Evolutionary conservation across 768 basidiomycete species (phyloP), one percentile per base, ranked within the genome.

Genomic region (Pulveroboletus ravenelii): DNA sequence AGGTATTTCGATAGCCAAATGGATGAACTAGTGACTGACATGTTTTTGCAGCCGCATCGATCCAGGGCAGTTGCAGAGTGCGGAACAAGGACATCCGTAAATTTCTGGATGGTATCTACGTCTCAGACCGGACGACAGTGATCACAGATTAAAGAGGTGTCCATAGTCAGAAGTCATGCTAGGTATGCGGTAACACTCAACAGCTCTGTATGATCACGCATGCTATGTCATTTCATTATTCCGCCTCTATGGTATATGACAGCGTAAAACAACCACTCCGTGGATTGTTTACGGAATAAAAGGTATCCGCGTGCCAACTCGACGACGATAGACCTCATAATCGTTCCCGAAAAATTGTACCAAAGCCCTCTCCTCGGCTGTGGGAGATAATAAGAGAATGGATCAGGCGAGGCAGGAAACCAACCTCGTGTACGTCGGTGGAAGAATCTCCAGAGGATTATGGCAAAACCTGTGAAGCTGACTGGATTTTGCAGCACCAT

Each of bases 51-150:
- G 93, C 96, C 54, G 96, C 96, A 41, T 90, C 90, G 37, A 98
- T 99, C 69, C 96, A 98, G 70, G 94, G 94, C 61, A 78, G 87
- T 54, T 96, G 93, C 78, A 84, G 87, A 61, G 96, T 99, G 65
- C 88, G 92, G 72, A 96, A 98, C 87, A 99, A 99, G 79, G 95
- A 95, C 79, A 97, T 98, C 74, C 92, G 95, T 64, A 96, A 97
- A 79, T 96, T 97, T 80, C 78, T 96, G 70, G 91, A 94, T 68
- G 89, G 91, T 70, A 82, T 93, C 74, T 93, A 93, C 62, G 90
- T 93, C 54, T 93, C 91, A 34, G 86, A 87, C 63, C 85, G 81
- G 75, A 80, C 81, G 52, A 84, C 85, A 13, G 60, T 73, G 43
- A 54, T 68, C 51, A 81, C 80, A 23, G 72, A 81, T 46, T 78